These are phyloP conservation scores for Cicer bijugum DNA, from an alignment of 306 rosid genomes.

Conservation along the genomic window DNA sequence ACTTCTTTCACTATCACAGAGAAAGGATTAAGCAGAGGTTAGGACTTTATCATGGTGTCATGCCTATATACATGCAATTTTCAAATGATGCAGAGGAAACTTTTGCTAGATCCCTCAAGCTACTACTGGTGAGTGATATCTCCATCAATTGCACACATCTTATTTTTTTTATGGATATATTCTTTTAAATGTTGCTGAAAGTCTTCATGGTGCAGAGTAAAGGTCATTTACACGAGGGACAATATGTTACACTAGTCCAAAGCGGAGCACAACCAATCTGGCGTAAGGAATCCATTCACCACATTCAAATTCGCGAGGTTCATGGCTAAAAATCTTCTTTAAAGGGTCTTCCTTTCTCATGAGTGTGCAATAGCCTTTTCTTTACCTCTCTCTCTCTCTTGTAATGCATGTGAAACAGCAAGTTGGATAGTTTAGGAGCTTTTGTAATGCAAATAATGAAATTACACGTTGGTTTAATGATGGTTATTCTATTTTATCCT, in stretches of 20 bases:
- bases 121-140: constrained; percentile 68
- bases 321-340: constrained; percentile 54
- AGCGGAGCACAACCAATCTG: constrained; percentile 97
- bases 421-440: constrained; percentile 29
- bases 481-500: too few relatives aligned
- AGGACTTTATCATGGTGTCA: constrained; percentile 77
- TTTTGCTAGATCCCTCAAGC: constrained; percentile 77
- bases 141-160: constrained; percentile 2
- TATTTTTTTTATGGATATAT: constrained; percentile 26
- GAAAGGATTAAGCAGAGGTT: constrained; percentile 82
- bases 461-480: too few relatives aligned
- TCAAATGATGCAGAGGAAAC: constrained; percentile 91
- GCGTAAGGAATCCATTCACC: constrained; percentile 89
- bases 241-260: constrained; percentile 86
- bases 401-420: constrained; percentile 30
- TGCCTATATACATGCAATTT: constrained; percentile 84
- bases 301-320: constrained; percentile 88
- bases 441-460: constrained; percentile 17
- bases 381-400: neutral
- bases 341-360: constrained; percentile 31
- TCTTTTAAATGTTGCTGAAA: constrained; percentile 32
- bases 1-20: constrained; percentile 51
- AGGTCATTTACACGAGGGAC: constrained; percentile 70
- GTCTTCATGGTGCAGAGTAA: constrained; percentile 58
- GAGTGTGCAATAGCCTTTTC: neutral